These are phyloP conservation scores for Chaetomiaceae sp. DNA, from an alignment of 2,329 filamentous ascomycete genomes.

Conservation along the genomic window DNA sequence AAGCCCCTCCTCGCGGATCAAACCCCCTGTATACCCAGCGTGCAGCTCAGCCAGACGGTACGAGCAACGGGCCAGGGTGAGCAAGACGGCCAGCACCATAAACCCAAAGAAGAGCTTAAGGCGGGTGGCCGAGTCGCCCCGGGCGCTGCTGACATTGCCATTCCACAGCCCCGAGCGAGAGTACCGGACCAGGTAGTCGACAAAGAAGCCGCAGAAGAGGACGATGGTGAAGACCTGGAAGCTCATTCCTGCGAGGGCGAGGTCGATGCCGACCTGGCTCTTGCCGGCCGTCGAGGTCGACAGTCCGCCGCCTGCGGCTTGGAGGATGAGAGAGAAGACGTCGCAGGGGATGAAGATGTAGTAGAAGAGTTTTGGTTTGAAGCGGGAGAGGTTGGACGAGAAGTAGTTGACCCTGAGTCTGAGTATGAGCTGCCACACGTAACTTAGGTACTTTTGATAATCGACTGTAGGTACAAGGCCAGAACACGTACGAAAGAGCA, in stretches of 20 bases:
- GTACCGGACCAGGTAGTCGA: conserved; percentile 36
- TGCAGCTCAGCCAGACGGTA: conserved; percentile 57
- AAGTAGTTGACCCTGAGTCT: conserved; percentile 27
- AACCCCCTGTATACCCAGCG: conserved; percentile 48
- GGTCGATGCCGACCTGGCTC: conserved; percentile 40
- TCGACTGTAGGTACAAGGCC: too few species aligned
- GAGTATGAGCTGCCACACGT: too few species aligned
- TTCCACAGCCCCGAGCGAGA: conserved; percentile 14
- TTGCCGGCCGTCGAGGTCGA: conserved; percentile 34
- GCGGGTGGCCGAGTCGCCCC: too few species aligned
- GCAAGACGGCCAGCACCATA: conserved; percentile 46
- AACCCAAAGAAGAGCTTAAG: conserved; percentile 44
- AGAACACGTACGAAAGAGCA: conserved; percentile 31
- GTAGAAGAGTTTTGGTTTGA: conserved; percentile 31
- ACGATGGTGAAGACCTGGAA: conserved; percentile 48
- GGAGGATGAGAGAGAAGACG: conserved; percentile 46
- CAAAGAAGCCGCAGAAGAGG: conserved; percentile 40
- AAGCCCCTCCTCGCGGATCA: conserved; percentile 43
- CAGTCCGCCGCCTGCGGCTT: conserved; percentile 47
- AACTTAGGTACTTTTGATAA: too few species aligned
- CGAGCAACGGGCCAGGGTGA: conserved; percentile 52
- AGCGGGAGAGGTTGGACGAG: conserved; percentile 26
- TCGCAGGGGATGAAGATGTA: conserved; percentile 45
- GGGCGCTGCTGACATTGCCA: too few species aligned
- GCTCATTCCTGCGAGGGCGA: conserved; percentile 47